These are phyloP conservation scores for Sherardia arvensis DNA, from an alignment of 257 asterid species.

Conservation along the genomic window DNA sequence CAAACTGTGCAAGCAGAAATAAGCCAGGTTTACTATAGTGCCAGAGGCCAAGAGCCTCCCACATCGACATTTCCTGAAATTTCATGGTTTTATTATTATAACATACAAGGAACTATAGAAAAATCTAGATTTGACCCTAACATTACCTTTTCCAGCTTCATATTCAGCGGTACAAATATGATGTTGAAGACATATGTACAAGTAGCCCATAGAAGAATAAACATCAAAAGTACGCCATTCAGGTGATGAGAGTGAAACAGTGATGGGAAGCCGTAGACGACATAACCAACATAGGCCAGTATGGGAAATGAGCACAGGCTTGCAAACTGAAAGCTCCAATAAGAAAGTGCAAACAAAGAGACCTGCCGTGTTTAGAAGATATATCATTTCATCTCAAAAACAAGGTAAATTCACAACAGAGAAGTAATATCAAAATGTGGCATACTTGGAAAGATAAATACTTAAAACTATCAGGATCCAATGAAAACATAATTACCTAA, in stretches of 20 bases:
- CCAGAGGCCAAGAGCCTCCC: constrained; percentile 99
- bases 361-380: constrained; percentile 39
- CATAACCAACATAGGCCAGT: constrained; percentile 87
- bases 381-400: not conserved
- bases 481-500: constrained; percentile 1
- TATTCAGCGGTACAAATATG: constrained; percentile 64
- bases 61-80: constrained; percentile 80
- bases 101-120: not conserved
- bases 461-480: constrained; percentile 23
- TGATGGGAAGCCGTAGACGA: constrained; percentile 80
- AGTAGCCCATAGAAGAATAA: constrained; percentile 95
- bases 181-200: constrained; percentile 92
- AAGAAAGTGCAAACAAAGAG: constrained; percentile 78
- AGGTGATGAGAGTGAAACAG: constrained; percentile 78
- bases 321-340: constrained; percentile 98
- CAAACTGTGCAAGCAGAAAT: constrained; percentile 85
- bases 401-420: constrained; percentile 21
- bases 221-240: constrained; percentile 87
- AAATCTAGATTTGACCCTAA: constrained; percentile 10
- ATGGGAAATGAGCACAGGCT: constrained; percentile 92
- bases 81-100: not conserved
- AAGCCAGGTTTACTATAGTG: constrained; percentile 96
- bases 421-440: not conserved
- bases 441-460: not conserved
- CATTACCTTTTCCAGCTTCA: constrained; percentile 78